These are phyloP conservation scores for Oryza punctata DNA, from an alignment of 176 grass and related monocot species.

Conservation along the genomic window DNA sequence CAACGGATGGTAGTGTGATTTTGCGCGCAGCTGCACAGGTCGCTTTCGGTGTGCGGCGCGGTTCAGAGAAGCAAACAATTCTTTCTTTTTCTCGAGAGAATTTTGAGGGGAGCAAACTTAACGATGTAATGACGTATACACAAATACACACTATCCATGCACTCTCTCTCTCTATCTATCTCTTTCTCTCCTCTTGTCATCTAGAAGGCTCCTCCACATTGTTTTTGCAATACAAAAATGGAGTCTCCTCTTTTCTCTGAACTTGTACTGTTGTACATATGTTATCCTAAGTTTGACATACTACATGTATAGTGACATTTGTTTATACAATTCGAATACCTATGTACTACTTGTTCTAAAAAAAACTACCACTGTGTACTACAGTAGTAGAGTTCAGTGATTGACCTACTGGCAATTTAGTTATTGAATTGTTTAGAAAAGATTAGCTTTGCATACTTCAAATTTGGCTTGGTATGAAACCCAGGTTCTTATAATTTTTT, in stretches of 20 bases:
- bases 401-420: neutral
- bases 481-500: no score
- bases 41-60: constrained; percentile 78
- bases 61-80: neutral
- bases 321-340: neutral
- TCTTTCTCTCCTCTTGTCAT: neutral
- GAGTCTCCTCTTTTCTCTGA: neutral
- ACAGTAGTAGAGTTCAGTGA: neutral
- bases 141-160: neutral
- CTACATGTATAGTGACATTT: neutral
- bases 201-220: neutral
- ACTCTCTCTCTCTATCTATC: neutral
- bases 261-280: neutral
- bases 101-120: neutral
- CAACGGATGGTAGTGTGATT: constrained; percentile 30
- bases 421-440: neutral
- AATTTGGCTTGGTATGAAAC: neutral
- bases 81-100: neutral
- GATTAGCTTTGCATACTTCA: neutral
- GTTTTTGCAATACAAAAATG: neutral
- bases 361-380: neutral
- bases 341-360: neutral
- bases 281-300: neutral
- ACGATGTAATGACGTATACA: neutral
- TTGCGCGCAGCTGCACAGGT: constrained; percentile 37